These are phyloP conservation scores for Leccinum subatratum DNA, from an alignment of 1,284 basidiomycete species.

Conservation along the genomic window DNA sequence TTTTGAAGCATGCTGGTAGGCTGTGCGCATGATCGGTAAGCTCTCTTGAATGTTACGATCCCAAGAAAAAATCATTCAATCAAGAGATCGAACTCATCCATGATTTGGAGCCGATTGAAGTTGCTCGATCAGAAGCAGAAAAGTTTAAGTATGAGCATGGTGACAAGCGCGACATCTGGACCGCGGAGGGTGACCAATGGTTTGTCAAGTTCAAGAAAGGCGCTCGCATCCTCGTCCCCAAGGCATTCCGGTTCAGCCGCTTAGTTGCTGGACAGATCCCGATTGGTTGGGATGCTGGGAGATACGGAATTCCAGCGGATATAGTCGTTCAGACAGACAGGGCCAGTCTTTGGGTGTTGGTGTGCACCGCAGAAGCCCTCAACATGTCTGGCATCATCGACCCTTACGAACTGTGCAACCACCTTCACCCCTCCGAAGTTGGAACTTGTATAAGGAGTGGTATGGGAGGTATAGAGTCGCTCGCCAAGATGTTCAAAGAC, in stretches of 20 bases:
- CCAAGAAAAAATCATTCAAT: conserved; percentile 93
- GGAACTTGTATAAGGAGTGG: conserved; percentile 90
- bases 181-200: conserved; percentile 87
- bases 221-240: conserved; percentile 88
- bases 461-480: conserved; percentile 91
- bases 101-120: conserved; percentile 94
- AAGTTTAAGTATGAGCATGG: conserved; percentile 97
- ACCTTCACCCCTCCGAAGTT: conserved; percentile 95
- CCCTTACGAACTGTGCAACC: conserved; percentile 94
- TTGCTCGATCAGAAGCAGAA: conserved; percentile 83
- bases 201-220: conserved; percentile 99
- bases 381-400: conserved; percentile 97
- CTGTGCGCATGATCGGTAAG: conserved; percentile 87
- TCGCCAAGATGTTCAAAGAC: conserved; percentile 97
- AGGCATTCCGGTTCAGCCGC: conserved; percentile 92
- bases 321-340: conserved; percentile 94
- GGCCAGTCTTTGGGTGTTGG: conserved; percentile 92
- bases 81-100: conserved; percentile 94
- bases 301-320: conserved; percentile 97
- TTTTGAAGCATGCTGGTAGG: conserved; percentile 89
- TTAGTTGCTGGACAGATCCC: conserved; percentile 95
- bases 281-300: conserved; percentile 92
- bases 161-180: conserved; percentile 95
- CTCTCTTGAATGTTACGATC: conserved; percentile 69
- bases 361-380: conserved; percentile 90